Evolutionary conservation across 768 basidiomycete genomes (phyloP).

Genomic region (Pleurotus pulmonarius): DNA sequence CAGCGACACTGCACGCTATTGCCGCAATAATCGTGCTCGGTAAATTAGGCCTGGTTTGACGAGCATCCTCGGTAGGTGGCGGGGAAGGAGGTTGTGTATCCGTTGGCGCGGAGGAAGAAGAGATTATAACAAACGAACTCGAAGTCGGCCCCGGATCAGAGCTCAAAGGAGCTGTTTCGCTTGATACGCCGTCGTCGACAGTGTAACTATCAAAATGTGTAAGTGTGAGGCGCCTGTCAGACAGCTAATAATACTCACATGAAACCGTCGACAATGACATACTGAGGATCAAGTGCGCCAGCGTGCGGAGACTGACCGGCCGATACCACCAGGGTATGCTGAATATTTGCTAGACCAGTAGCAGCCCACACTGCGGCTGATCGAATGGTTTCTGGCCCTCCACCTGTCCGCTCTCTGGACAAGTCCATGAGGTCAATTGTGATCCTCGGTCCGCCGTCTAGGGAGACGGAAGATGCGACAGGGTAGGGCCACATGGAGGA

Average conservation of each 20-base stretch:
- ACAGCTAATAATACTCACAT: conserved; percentile 6
- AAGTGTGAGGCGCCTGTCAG: not conserved
- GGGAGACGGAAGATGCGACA: conserved; percentile 6
- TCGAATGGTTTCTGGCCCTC: conserved; percentile 5
- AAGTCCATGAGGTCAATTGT: conserved; percentile 10
- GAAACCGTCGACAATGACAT: conserved; percentile 12
- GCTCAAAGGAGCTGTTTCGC: not conserved
- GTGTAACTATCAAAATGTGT: not conserved
- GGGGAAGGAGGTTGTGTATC: not conserved
- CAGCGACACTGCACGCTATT: not conserved
- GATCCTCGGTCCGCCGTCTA: conserved; percentile 6
- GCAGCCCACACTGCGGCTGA: conserved; percentile 8
- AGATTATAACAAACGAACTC: not conserved
- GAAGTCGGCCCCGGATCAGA: not conserved
- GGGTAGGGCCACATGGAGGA: conserved; percentile 14
- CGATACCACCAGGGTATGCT: conserved; percentile 10
- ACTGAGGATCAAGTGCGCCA: not conserved
- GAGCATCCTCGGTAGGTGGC: not conserved
- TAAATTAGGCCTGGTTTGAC: not conserved
- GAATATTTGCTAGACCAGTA: conserved; percentile 9
- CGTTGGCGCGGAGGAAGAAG: not conserved
- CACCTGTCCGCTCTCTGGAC: not conserved
- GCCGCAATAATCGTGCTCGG: not conserved
- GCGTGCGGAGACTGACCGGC: not conserved
- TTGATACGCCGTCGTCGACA: not conserved